Evolutionary conservation across 345 rosid genomes (phyloP), one percentile per base, ranked within the genome.

Genomic region (Eucalyptus marginata): DNA sequence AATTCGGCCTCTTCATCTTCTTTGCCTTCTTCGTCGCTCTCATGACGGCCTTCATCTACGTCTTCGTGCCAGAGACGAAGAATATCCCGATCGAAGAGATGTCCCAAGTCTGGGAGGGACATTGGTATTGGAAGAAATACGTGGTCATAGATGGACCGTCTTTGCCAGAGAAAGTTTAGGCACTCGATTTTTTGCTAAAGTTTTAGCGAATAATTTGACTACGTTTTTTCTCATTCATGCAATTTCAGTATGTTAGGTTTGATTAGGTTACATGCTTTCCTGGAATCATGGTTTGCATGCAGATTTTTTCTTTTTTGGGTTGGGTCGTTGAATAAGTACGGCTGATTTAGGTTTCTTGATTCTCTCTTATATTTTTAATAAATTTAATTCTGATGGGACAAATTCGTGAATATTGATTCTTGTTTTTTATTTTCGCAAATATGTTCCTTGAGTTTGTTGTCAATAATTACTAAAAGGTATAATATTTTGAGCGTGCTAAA

Each of bases 1-100:
- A 76, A 44, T 76, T 76, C 25, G 83, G 47, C 46, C 83, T 76
- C 47, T 76, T 76, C 83, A 36, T 76, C 83, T 6, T 76, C 83
- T 76, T 90, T 71, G 92, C 88, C n/a, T 90, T 52, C 14, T 90
- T 91, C 68, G 86, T 91, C 33, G 3, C 79, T 18, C 27, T 90
- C 27, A 91, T 93, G 95, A 90, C 92, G 1, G 31, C 87, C 68
- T 93, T 92, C 88, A 88, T 90, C 33, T 52, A 31, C 86, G 62
- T 92, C 80, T 88, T 92, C 27, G 22, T 93, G 88, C 94, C 94
- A 6, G 93, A 93, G 86, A 93, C 94, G 2, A 93, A 92, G 88
- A 89, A 87, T 50, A 88, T 93, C 20, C 91, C 94, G 3, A 88
- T 92, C 14, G 93, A 90, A 66, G 88, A 86, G n/a, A 92, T 91